phyloP scores from a whole-genome alignment of 768 basidiomycete genomes.

The Lentinula sp. region DNA sequence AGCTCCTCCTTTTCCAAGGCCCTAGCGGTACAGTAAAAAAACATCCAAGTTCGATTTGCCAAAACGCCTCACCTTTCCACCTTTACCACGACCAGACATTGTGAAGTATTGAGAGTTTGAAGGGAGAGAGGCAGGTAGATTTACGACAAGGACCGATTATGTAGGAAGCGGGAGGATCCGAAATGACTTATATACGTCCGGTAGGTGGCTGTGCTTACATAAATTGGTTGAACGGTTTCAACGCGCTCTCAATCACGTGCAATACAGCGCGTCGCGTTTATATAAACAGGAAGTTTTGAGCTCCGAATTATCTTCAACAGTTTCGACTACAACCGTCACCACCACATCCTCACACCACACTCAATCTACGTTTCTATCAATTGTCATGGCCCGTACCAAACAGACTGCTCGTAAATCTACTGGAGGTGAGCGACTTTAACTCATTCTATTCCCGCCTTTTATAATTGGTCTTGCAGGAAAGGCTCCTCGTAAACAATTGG shows the following conservation, averaged over 20 bases:
- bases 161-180: constrained; percentile 8
- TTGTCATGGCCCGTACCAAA: constrained; percentile 51
- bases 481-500: constrained; percentile 68
- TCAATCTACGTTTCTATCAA: not conserved
- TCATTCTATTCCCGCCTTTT: not conserved
- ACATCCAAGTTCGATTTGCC: not conserved
- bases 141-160: not conserved
- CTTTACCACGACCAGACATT: constrained; percentile 87
- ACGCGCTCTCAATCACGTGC: constrained; percentile 15
- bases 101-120: constrained; percentile 3
- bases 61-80: constrained; percentile 50
- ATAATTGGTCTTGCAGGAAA: constrained; percentile 29
- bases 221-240: constrained; percentile 13
- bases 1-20: constrained; percentile 81
- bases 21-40: constrained; percentile 24
- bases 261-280: constrained; percentile 14
- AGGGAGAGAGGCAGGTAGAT: not conserved
- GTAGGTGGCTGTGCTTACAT: constrained; percentile 21
- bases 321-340: constrained; percentile 7
- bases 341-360: not conserved
- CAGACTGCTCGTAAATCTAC: constrained; percentile 59
- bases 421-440: constrained; percentile 44
- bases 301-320: not conserved
- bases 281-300: constrained; percentile 18
- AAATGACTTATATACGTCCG: constrained; percentile 13